Conservation (phyloP, 129 eudicot species). For the Pseudognaphalium luteoalbum region DNA sequence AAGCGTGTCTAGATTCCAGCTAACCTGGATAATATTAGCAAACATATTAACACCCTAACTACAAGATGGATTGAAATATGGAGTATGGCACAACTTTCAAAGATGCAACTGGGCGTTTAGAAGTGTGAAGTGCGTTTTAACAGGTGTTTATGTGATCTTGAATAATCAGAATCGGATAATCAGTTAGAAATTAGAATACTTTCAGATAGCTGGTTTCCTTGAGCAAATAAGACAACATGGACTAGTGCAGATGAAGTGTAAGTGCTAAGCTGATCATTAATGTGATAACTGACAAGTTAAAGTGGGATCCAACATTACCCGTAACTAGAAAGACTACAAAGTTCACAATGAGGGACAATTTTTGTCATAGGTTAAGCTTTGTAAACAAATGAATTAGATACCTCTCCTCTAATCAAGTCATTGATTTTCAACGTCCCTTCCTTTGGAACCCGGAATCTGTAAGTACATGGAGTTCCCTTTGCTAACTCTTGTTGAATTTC, state of each 20-base stretch:
- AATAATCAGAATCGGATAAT: neutral
- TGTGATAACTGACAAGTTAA: neutral
- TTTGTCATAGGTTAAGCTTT: constrained; percentile 9
- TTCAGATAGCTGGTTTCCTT: neutral
- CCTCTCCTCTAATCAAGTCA: constrained; percentile 92
- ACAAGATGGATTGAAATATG: constrained; percentile 2
- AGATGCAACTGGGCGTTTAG: neutral
- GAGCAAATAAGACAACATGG: constrained; percentile 6
- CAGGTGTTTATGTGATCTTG: neutral
- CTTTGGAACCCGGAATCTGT: constrained; percentile 86
- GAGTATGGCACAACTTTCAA: constrained; percentile 8
- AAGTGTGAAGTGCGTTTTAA: neutral
- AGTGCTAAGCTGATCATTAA: constrained; percentile 7
- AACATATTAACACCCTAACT: constrained; percentile 40
- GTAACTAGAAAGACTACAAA: neutral
- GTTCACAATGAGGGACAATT: no score
- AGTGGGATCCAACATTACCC: neutral
- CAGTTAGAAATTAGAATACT: neutral
- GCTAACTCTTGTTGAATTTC: constrained; percentile 77
- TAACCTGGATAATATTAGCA: constrained; percentile 68
- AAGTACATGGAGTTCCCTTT: constrained; percentile 86
- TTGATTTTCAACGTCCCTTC: constrained; percentile 71
- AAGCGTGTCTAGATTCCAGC: constrained; percentile 89
- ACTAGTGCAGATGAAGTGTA: neutral
- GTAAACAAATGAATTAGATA: constrained; percentile 26